phyloP scores from a whole-genome alignment of 352 stramenopile species.

The Elongisporangium prolatum region DNA sequence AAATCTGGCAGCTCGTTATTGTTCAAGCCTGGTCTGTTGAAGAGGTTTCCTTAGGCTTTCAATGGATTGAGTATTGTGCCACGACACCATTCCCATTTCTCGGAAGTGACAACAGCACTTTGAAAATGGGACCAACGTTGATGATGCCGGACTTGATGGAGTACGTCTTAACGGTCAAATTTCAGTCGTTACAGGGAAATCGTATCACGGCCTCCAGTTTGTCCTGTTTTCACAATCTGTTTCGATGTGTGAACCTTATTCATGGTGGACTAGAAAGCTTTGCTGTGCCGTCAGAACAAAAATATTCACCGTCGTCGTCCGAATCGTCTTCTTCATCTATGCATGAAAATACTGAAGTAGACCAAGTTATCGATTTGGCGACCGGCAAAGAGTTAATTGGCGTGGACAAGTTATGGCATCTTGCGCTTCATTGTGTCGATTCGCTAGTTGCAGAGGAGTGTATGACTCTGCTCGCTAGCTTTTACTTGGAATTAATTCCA shows the following conservation, averaged over 20 bases:
- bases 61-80: constrained; percentile 71
- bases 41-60: constrained; percentile 59
- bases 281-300: neutral
- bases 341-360: constrained; percentile 3
- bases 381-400: constrained; percentile 36
- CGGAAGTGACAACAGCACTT: neutral
- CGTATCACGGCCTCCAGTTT: constrained; percentile 40
- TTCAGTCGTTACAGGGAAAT: constrained; percentile 23
- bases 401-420: constrained; percentile 50
- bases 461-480: constrained; percentile 50
- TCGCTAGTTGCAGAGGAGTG: constrained; percentile 50
- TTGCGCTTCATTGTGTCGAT: constrained; percentile 39
- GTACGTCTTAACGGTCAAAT: constrained; percentile 38
- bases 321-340: neutral
- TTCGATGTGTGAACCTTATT: constrained; percentile 48
- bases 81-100: constrained; percentile 16
- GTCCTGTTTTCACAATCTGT: constrained; percentile 69
- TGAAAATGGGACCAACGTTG: constrained; percentile 3
- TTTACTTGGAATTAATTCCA: constrained; percentile 51
- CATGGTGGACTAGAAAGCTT: constrained; percentile 34
- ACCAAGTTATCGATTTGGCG: constrained; percentile 24
- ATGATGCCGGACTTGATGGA: constrained; percentile 20
- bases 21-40: constrained; percentile 23
- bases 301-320: neutral
- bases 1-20: constrained; percentile 46